A percentile compares a stretch with the other conserved stretches of the same genome.
Evolutionary conservation across 2,329 filamentous ascomycete genomes (phyloP).

Genomic region (Xylariaceae sp.): DNA sequence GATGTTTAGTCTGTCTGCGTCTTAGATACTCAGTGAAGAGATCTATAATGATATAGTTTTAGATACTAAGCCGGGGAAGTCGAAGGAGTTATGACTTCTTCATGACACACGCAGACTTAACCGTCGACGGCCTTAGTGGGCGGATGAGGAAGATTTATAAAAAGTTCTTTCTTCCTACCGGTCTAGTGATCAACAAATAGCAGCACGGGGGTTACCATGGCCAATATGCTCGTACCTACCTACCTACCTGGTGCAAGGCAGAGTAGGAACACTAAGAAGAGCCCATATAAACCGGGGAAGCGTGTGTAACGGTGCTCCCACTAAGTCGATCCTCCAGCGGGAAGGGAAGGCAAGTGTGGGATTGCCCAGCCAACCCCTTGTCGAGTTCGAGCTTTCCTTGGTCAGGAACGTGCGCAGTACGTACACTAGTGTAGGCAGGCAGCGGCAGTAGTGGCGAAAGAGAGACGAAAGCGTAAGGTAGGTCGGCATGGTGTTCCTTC

Average conservation of each 20-base stretch:
- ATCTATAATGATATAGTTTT: not conserved
- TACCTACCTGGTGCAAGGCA: not conserved
- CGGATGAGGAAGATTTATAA: slow-evolving; percentile 36
- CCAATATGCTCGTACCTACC: too few relatives aligned
- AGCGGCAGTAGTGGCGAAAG: not conserved
- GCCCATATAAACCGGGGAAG: not conserved
- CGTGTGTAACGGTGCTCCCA: not conserved
- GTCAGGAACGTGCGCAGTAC: slow-evolving; percentile 25
- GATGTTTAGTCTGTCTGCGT: slow-evolving; percentile 3
- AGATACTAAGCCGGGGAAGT: slow-evolving; percentile 4
- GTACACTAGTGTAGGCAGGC: not conserved
- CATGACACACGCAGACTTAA: slow-evolving; percentile 25
- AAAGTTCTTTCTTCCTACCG: slow-evolving; percentile 32
- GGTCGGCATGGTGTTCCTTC: not conserved
- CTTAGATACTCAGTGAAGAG: not conserved
- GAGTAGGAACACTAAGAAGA: not conserved
- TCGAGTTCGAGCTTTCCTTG: slow-evolving; percentile 19
- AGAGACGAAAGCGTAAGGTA: not conserved
- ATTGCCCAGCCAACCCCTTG: slow-evolving; percentile 15
- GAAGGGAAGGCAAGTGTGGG: slow-evolving; percentile 30
- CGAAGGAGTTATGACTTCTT: slow-evolving; percentile 9
- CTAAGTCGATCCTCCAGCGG: not conserved
- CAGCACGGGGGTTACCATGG: not conserved
- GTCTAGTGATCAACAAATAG: not conserved
- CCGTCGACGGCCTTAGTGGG: slow-evolving; percentile 32